A percentile compares a stretch with the other conserved stretches of the same genome.
These are phyloP conservation scores for Paraphaeosphaeria minitans DNA, from an alignment of 2,329 filamentous ascomycete genomes.

Conservation along the genomic window DNA sequence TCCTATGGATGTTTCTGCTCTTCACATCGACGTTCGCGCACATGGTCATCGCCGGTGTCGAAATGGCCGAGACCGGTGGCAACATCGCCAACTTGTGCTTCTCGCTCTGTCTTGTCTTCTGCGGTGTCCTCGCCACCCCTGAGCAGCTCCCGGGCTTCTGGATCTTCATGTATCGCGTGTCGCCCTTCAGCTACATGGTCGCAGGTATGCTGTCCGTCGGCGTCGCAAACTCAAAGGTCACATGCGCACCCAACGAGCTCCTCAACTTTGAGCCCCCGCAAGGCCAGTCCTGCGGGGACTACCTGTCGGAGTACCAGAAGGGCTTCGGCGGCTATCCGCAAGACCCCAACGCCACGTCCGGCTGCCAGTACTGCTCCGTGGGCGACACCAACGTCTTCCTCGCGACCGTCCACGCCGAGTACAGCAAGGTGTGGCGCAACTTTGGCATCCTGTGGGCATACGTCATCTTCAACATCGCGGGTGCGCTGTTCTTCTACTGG, in stretches of 20 bases:
- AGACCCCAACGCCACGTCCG: constrained; percentile 36
- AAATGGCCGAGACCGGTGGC: constrained; percentile 74
- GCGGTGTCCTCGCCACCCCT: constrained; percentile 71
- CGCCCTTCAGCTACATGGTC: constrained; percentile 82
- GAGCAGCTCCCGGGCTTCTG: constrained; percentile 72
- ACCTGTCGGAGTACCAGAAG: constrained; percentile 43
- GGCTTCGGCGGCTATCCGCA: constrained; percentile 45
- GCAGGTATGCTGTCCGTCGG: constrained; percentile 72
- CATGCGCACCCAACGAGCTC: constrained; percentile 72
- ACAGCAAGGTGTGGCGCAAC: constrained; percentile 57
- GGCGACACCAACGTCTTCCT: constrained; percentile 52
- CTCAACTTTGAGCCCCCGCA: constrained; percentile 67
- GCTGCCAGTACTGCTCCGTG: constrained; percentile 51
- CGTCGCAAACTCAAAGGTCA: constrained; percentile 68
- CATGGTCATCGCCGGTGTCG: constrained; percentile 76
- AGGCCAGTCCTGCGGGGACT: constrained; percentile 50
- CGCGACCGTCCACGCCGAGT: constrained; percentile 48
- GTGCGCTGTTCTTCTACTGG: constrained; percentile 60
- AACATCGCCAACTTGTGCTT: constrained; percentile 79
- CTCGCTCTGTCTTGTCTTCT: constrained; percentile 75
- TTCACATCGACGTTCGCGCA: constrained; percentile 83
- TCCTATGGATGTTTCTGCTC: constrained; percentile 75
- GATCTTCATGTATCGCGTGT: constrained; percentile 83
- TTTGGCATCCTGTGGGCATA: constrained; percentile 61
- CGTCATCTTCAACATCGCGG: constrained; percentile 57